Evolutionary conservation across 805 yeast species (phyloP).

Genomic region (Kazachstania viticola): DNA sequence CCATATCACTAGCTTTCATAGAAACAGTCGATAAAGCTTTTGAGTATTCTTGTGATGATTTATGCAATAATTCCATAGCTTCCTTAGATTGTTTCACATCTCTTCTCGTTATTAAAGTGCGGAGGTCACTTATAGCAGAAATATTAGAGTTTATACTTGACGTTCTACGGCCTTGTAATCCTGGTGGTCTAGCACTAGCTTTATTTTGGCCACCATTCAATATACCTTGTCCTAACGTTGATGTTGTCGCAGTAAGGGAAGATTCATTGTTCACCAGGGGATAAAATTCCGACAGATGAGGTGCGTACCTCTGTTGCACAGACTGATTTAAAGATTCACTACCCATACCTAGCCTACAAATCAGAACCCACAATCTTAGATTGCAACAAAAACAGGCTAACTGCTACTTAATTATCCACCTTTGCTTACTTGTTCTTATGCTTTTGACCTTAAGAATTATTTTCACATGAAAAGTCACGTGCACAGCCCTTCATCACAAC

Average conservation of each 20-base stretch:
- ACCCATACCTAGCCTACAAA: too few relatives aligned
- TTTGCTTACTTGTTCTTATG: too few relatives aligned
- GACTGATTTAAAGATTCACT: background rate
- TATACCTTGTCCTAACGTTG: background rate
- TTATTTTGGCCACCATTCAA: too few relatives aligned
- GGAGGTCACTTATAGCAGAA: constrained; percentile 42
- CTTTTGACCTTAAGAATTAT: too few relatives aligned
- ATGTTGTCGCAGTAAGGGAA: background rate
- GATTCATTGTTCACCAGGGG: constrained; percentile 34
- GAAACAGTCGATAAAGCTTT: constrained; percentile 29
- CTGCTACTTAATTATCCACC: background rate
- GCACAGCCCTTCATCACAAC: too few relatives aligned
- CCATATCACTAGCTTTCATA: constrained; percentile 58
- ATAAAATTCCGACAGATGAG: constrained; percentile 52
- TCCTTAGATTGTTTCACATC: constrained; percentile 44
- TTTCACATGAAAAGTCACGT: too few relatives aligned
- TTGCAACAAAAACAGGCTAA: too few relatives aligned
- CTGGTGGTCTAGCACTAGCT: too few relatives aligned
- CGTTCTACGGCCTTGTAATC: constrained; percentile 15
- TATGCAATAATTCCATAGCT: constrained; percentile 39
- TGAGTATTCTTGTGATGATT: constrained; percentile 36
- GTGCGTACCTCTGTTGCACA: constrained; percentile 21
- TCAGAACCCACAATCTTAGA: too few relatives aligned
- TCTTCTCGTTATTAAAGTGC: constrained; percentile 45
- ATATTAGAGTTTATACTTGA: constrained; percentile 35